Conservation (phyloP, 1,284 basidiomycete genomes). For the Testicularia cyperi region DNA sequence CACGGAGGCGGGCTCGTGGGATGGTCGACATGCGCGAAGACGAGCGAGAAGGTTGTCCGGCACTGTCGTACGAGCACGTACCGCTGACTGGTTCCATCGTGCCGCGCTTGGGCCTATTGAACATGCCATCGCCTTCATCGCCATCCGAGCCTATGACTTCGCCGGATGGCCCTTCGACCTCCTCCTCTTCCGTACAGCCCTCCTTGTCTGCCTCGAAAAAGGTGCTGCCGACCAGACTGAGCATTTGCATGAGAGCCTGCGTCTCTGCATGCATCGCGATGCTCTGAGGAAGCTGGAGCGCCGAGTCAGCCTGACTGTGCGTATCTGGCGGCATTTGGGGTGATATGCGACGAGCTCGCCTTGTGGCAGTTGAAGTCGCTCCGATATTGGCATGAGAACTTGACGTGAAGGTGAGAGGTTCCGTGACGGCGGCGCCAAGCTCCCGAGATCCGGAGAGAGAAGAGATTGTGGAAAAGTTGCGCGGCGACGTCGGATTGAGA, state of each 20-base stretch:
- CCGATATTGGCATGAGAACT: background rate
- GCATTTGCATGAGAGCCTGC: conserved; percentile 52
- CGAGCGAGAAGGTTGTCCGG: no score
- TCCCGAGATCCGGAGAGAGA: conserved; percentile 26
- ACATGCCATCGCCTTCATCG: no score
- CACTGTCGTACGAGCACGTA: no score
- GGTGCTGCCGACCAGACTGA: conserved; percentile 47
- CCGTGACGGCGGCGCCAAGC: conserved; percentile 16
- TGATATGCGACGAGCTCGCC: background rate
- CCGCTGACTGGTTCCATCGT: no score
- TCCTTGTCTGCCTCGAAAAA: conserved; percentile 45
- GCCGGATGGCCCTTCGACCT: no score
- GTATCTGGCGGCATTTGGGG: no score
- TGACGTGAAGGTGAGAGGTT: background rate
- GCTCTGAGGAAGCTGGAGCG: background rate
- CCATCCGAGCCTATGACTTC: no score
- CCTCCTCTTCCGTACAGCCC: conserved; percentile 13
- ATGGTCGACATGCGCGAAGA: no score
- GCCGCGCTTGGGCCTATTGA: no score
- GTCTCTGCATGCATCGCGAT: conserved; percentile 28
- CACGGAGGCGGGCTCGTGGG: background rate
- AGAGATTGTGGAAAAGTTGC: conserved; percentile 33
- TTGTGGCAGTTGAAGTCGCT: no score
- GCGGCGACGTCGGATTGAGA: conserved; percentile 28
- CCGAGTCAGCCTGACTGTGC: no score